Percentiles rank a stretch among this genome's conserved stretches.
These are phyloP conservation scores for Calonectria henricotiae DNA, from an alignment of 2,329 filamentous ascomycete species.

Conservation along the genomic window DNA sequence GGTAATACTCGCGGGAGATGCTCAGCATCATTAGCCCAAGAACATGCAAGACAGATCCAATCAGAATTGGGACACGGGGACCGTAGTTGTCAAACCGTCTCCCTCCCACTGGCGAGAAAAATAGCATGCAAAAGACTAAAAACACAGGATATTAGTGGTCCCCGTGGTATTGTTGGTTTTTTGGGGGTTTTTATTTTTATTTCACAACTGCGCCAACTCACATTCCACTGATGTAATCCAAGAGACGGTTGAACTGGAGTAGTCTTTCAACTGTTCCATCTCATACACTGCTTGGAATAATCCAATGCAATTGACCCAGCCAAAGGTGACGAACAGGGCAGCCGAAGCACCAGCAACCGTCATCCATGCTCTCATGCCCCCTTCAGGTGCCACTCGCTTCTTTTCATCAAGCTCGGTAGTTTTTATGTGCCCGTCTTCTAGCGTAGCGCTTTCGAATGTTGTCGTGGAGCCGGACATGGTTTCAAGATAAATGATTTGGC, in stretches of 20 bases:
- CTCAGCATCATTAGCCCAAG: constrained; percentile 74
- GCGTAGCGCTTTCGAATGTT: constrained; percentile 35
- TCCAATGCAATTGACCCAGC: constrained; percentile 56
- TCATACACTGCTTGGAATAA: constrained; percentile 70
- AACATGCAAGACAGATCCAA: constrained; percentile 68
- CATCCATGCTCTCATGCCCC: constrained; percentile 40
- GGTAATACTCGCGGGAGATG: constrained; percentile 57
- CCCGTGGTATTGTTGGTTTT: neutral
- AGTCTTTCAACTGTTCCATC: constrained; percentile 59
- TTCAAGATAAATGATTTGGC: neutral
- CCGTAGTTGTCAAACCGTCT: constrained; percentile 73
- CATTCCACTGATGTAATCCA: constrained; percentile 68
- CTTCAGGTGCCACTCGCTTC: constrained; percentile 25
- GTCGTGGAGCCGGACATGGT: constrained; percentile 32
- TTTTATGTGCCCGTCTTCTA: constrained; percentile 34
- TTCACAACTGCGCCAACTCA: constrained; percentile 29
- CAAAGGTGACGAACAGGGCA: constrained; percentile 49
- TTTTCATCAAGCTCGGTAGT: constrained; percentile 13
- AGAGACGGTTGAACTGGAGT: constrained; percentile 64
- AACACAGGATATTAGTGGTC: constrained; percentile 2
- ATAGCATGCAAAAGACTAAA: constrained; percentile 55
- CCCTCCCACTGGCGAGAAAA: constrained; percentile 52
- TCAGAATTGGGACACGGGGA: constrained; percentile 66
- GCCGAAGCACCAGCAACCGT: constrained; percentile 43
- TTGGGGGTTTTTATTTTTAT: no score